Base-by-base conservation (phyloP, 768 basidiomycete species). In the Mycena floridula region DNA sequence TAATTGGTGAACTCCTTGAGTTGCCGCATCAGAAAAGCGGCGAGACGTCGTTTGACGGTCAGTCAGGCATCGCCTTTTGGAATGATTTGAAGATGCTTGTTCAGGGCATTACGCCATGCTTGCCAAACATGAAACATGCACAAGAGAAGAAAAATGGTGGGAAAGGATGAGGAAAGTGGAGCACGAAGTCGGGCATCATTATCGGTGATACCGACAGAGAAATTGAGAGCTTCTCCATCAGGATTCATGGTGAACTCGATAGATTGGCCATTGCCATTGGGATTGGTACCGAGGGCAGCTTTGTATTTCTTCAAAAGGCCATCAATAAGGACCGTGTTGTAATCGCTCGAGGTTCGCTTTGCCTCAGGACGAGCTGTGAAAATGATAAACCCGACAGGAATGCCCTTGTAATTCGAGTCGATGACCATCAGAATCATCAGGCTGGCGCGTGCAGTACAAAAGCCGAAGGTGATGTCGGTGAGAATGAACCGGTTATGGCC, bases 371-470 rank as follows among this genome's bases (percentile, higher is more conserved):
- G 47, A 20, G 56, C 54, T 8, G 52, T 55, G 37, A 60, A 60
- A 8, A 60, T 22, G 3, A 61, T 52, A 21, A 60, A 48, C 1
- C 52, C 56, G 37, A 66, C 52, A 0, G 66, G 67, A 37, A 67
- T 40, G 2, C 65, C 67, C 3, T 51, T 44, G 1, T 50, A 37
- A 6, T 47, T 40, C 5, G 61, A 53, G 43, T 69, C 58, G 8
- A 66, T 24, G 1, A 52, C 67, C 54, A 69, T 55, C 4, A 58
- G 51, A 48, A 69, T 66, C 11, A 54, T 54, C 3, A 67, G 55
- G 4, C 66, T 43, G 4, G 43, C 48, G 11, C 52, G 49, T 7
- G 57, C 40, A 45, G 50, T 48, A 40, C 48, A 45, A 45, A 60
- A 30, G 5, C 57, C 55, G 41, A 61, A 60, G 2, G 60, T 61